Conservation (phyloP, 176 grass and related monocot genomes). For the Saccharum officinarum region DNA sequence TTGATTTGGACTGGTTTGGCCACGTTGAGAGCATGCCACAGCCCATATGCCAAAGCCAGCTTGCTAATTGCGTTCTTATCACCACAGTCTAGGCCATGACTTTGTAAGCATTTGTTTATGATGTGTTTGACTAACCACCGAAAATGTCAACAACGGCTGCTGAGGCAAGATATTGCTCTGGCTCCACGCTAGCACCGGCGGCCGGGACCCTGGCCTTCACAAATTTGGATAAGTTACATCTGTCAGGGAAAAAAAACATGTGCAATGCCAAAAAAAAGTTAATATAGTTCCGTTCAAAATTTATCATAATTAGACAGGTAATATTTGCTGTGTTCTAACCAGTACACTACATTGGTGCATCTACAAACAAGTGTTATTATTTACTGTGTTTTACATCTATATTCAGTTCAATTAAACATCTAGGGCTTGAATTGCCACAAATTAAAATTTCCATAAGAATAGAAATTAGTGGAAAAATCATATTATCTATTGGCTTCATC, state of each 20-base stretch:
- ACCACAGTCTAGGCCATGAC: neutral
- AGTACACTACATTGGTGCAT: neutral
- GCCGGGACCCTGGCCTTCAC: neutral
- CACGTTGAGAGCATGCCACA: conserved; percentile 13
- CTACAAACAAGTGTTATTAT: neutral
- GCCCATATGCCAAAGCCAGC: neutral
- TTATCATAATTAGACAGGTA: neutral
- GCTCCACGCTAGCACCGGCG: neutral
- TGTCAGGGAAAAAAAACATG: neutral
- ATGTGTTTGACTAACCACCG: neutral
- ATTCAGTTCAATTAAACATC: neutral
- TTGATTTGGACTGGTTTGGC: neutral
- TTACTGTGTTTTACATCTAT: neutral
- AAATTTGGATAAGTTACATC: neutral
- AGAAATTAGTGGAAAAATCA: neutral
- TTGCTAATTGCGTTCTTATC: neutral
- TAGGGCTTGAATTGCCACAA: neutral
- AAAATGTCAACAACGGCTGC: neutral
- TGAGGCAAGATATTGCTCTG: neutral
- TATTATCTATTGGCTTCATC: neutral
- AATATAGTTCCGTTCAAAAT: neutral
- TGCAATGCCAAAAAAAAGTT: neutral
- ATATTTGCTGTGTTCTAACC: neutral
- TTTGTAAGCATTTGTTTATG: neutral
- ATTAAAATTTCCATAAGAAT: neutral